These are phyloP conservation scores for Falciphora oryzae DNA, from an alignment of 2,329 filamentous ascomycete genomes.

Conservation along the genomic window DNA sequence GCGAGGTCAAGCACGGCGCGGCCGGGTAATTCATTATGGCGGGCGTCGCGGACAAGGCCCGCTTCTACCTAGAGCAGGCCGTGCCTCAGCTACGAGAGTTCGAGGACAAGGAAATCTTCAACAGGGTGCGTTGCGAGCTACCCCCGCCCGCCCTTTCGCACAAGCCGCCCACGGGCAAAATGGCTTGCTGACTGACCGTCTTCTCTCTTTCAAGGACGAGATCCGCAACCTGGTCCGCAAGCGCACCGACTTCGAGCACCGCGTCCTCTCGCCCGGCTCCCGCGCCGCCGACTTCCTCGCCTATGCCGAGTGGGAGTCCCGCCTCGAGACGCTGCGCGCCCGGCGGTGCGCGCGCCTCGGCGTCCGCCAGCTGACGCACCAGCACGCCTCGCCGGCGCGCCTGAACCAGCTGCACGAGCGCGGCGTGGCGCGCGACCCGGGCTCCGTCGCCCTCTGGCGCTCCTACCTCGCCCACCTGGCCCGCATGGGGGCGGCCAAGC, in stretches of 20 bases:
- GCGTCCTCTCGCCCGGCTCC: slow-evolving; percentile 74
- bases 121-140: slow-evolving; percentile 46
- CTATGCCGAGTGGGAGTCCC: slow-evolving; percentile 70
- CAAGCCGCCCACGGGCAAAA: not conserved
- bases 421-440: slow-evolving; percentile 76
- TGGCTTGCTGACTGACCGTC: not conserved
- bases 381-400: slow-evolving; percentile 69
- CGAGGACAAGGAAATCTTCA: slow-evolving; percentile 87
- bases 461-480: slow-evolving; percentile 82
- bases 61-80: slow-evolving; percentile 88
- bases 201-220: slow-evolving; percentile 57
- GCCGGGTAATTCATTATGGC: slow-evolving; percentile 51
- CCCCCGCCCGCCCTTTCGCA: slow-evolving; percentile 12
- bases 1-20: not conserved
- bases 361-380: slow-evolving; percentile 59
- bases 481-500: slow-evolving; percentile 59
- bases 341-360: slow-evolving; percentile 80
- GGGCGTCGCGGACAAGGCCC: slow-evolving; percentile 84
- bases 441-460: slow-evolving; percentile 77
- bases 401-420: slow-evolving; percentile 88
- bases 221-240: slow-evolving; percentile 85
- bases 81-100: slow-evolving; percentile 90
- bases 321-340: slow-evolving; percentile 67
- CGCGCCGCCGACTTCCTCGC: slow-evolving; percentile 72
- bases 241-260: slow-evolving; percentile 89